A percentile compares a stretch with the other conserved stretches of the same genome.
Conservation (phyloP, 140 eudicot species). For the Senecio squalidus region DNA sequence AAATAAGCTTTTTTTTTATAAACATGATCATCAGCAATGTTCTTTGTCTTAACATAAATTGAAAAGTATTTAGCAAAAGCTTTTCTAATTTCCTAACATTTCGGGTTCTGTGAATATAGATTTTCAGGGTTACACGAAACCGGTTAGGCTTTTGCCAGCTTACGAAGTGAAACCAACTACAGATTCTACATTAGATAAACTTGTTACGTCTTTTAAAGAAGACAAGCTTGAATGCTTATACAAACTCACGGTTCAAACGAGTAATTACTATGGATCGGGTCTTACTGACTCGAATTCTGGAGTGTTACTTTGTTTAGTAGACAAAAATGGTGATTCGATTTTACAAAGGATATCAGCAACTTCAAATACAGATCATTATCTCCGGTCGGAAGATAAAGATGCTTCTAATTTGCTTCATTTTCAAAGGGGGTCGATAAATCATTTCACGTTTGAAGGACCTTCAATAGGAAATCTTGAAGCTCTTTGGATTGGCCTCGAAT, state of each 20-base stretch:
- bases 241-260: constrained; percentile 60
- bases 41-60: too few species aligned
- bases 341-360: constrained; percentile 65
- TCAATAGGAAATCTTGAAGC: constrained; percentile 56
- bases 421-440: constrained; percentile 58
- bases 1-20: too few species aligned
- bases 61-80: too few species aligned
- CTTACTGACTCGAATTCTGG: constrained; percentile 61
- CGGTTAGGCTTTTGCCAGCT: constrained; percentile 76
- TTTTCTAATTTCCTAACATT: too few species aligned
- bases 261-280: constrained; percentile 66
- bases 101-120: constrained; percentile 35
- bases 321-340: constrained; percentile 73
- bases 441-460: constrained; percentile 75
- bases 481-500: constrained; percentile 81
- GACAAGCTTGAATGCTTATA: constrained; percentile 44
- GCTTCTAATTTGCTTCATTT: constrained; percentile 39
- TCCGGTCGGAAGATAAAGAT: constrained; percentile 21
- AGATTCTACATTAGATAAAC: constrained; percentile 40
- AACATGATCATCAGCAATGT: too few species aligned
- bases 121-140: constrained; percentile 83
- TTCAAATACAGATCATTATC: constrained; percentile 17
- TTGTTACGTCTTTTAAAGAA: constrained; percentile 25
- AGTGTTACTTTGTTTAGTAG: constrained; percentile 65
- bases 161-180: constrained; percentile 36